Base-by-base conservation (phyloP, 306 rosid genomes). In the Gynostemma pentaphyllum region DNA sequence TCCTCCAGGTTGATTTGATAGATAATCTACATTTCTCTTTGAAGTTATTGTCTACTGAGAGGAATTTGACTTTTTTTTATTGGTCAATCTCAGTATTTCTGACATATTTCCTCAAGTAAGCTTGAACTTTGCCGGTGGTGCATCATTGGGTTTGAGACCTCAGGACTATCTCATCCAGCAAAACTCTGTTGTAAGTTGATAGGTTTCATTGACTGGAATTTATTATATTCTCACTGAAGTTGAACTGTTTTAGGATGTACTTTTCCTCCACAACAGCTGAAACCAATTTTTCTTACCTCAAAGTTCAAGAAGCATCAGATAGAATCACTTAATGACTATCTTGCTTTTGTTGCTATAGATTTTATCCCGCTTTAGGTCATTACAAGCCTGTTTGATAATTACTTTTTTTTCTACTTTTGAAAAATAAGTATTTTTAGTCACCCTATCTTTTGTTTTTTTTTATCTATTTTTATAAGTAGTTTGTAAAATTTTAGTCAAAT, bases 121-220 rank as follows among this genome's bases (percentile, higher is more conserved):
- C 76, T 80, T 94, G 68, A 88, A 94, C 83, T 94, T 94, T 70
- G 90, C 87, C 22, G 90, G 87, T 4, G 86, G 89, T 11, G 95
- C 94, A 41, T 71, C 94, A 12, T 37, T 94, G 88, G 36, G 60
- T 80, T 72, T 94, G 68, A 75, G 85, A 70, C 94, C 99, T 46
- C 89, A 86, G 70, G 99, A 94, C 76, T 94, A 94, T 73, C 95
- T 94, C 65, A 69, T 88, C 72, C 94, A 84, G 75, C 95, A 94
- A 67, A 81, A 23, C 78, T 86, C 86, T 60, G 76, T 73, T 73
- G 99, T 94, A 75, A 84, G 99, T 76, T 65, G 70, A 67, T 48
- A 45, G 24, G 40, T n/a, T 34, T 46, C 59, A 41, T 9, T 48
- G 34, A 12, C 64, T 46, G 59, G 51, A 27, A 39, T 10, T 44